Evolutionary conservation across 768 basidiomycete species (phyloP).

Genomic region (Amanita pseudoporphyria): DNA sequence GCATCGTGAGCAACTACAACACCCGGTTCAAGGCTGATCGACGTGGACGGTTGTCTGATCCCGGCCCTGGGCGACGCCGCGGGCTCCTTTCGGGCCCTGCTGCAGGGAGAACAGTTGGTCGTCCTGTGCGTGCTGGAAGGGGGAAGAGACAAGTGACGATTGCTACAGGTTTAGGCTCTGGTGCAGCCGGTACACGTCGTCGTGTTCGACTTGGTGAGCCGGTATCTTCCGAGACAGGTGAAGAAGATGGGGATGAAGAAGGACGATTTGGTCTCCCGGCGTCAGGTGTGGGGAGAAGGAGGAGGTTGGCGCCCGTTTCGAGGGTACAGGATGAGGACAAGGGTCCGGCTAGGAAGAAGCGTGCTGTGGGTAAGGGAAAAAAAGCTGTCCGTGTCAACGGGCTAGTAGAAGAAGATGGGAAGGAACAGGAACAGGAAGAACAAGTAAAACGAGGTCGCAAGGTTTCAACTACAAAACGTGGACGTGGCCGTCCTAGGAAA

Average conservation of each 20-base stretch:
- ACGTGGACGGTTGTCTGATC: neutral
- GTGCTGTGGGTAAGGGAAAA: neutral
- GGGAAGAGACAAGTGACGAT: neutral
- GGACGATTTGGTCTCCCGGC: neutral
- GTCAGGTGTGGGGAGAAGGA: no score
- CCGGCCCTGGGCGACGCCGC: neutral
- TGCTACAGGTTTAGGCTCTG: neutral
- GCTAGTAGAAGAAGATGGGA: no score
- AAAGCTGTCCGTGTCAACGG: neutral
- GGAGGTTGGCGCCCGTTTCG: neutral
- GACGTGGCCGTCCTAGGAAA: neutral
- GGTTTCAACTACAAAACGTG: no score
- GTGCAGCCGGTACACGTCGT: neutral
- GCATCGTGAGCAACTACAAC: conserved; percentile 5
- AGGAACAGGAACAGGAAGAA: no score
- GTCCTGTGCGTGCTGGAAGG: neutral
- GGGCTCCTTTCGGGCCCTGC: neutral
- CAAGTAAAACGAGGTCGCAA: no score
- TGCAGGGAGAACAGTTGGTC: no score
- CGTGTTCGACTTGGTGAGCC: neutral
- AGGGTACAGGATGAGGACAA: no score
- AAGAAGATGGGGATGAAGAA: neutral
- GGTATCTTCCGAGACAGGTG: neutral
- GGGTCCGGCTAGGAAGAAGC: neutral
- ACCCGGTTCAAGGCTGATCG: conserved; percentile 5